Conservation (phyloP, 164 flowering plant species). For the Kingdonia uniflora region DNA sequence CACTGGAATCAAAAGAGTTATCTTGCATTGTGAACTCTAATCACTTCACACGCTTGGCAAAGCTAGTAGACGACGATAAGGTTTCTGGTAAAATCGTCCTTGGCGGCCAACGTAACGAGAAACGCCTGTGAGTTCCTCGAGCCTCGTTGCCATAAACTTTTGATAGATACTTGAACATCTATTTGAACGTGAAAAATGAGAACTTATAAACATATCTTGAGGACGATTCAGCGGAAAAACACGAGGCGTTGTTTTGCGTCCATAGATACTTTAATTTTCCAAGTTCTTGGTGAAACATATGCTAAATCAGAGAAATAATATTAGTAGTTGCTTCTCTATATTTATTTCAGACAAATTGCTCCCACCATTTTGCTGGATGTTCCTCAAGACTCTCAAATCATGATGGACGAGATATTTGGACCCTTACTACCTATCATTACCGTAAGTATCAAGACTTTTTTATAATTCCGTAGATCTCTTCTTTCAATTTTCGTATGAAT, state of each 20-base stretch:
- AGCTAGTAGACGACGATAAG: conserved; percentile 66
- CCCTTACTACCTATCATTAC: conserved; percentile 84
- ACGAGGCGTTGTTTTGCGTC: too few relatives aligned
- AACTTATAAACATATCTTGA: too few relatives aligned
- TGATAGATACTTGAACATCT: too few relatives aligned
- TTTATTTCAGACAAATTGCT: conserved; percentile 52
- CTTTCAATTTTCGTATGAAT: too few relatives aligned
- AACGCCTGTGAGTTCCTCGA: conserved; percentile 43
- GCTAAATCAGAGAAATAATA: too few relatives aligned
- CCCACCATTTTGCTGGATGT: conserved; percentile 84
- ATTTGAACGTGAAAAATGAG: too few relatives aligned
- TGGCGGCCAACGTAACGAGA: conserved; percentile 68
- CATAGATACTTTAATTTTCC: too few relatives aligned
- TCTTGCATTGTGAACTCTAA: conserved; percentile 67
- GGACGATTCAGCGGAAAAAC: too few relatives aligned
- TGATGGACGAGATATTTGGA: conserved; percentile 94
- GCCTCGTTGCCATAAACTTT: background rate
- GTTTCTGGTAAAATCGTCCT: conserved; percentile 58
- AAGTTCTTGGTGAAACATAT: too few relatives aligned
- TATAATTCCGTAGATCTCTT: background rate
- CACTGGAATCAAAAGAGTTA: conserved; percentile 59
- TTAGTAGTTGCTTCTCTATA: background rate
- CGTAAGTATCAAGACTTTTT: conserved; percentile 27
- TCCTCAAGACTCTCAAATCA: conserved; percentile 71
- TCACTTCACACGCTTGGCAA: conserved; percentile 60